Evolutionary conservation across 306 rosid genomes (phyloP).

Genomic region (Delonix regia): DNA sequence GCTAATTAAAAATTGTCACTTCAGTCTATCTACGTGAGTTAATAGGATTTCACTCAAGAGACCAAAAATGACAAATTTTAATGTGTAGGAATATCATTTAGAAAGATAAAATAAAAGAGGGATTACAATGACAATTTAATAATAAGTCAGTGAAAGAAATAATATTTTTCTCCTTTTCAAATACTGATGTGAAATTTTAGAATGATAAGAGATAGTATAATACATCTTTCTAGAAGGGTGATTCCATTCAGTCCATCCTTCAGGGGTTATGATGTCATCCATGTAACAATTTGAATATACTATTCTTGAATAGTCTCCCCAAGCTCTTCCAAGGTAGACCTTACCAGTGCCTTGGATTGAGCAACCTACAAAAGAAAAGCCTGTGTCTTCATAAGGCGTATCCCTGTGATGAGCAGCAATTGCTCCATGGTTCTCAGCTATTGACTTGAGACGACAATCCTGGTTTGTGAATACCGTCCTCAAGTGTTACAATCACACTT

Average conservation of each 20-base stretch:
- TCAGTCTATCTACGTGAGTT: too few species aligned
- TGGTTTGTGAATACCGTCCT: slow-evolving; percentile 24
- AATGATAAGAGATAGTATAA: background rate
- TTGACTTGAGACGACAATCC: slow-evolving; percentile 70
- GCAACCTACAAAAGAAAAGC: slow-evolving; percentile 81
- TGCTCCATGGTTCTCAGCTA: slow-evolving; percentile 68
- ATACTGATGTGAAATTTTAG: background rate
- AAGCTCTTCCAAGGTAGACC: slow-evolving; percentile 81
- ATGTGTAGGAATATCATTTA: too few species aligned
- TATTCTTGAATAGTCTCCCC: slow-evolving; percentile 82
- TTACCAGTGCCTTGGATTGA: slow-evolving; percentile 64
- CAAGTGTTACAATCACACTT: background rate
- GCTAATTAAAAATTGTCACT: too few species aligned
- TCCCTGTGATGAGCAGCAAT: slow-evolving; percentile 88
- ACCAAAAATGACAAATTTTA: too few species aligned
- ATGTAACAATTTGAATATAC: slow-evolving; percentile 67
- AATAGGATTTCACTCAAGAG: too few species aligned
- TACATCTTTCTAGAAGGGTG: slow-evolving; percentile 74
- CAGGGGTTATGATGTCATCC: slow-evolving; percentile 58
- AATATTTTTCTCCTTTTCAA: too few species aligned
- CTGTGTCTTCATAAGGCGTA: slow-evolving; percentile 53
- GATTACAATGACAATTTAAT: too few species aligned
- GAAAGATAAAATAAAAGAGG: too few species aligned
- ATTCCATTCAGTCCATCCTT: slow-evolving; percentile 85
- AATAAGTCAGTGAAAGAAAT: too few species aligned